Evolutionary conservation across 2,329 filamentous ascomycete species (phyloP).

Genomic region (Thielaviopsis populi): DNA sequence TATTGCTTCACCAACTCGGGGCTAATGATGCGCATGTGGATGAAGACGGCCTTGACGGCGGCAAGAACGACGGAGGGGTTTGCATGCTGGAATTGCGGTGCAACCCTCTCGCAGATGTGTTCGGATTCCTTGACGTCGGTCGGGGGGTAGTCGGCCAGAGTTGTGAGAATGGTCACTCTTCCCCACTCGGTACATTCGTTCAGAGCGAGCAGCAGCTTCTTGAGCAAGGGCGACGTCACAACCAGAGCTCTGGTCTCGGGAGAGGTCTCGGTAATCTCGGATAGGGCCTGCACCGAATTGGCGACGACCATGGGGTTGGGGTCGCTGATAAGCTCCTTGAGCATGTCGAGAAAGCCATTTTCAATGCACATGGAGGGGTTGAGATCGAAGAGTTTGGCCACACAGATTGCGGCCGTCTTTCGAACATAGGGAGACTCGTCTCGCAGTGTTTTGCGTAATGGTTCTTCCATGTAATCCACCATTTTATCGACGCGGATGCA

Average conservation of each 20-base stretch:
- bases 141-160: conserved; percentile 74
- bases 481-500: conserved; percentile 98
- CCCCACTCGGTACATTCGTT: conserved; percentile 99
- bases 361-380: conserved; percentile 87
- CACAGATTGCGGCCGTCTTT: conserved; percentile 94
- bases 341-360: conserved; percentile 83
- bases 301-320: conserved; percentile 98
- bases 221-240: conserved; percentile 68
- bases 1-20: conserved; percentile 70
- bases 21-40: conserved; percentile 80
- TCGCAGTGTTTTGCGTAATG: conserved; percentile 81
- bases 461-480: conserved; percentile 99
- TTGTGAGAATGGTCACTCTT: conserved; percentile 80
- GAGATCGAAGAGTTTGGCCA: conserved; percentile 93
- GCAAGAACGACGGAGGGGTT: conserved; percentile 93
- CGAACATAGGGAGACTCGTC: conserved; percentile 97
- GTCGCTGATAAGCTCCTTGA: conserved; percentile 93
- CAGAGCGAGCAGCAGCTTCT: conserved; percentile 90
- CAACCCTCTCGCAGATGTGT: conserved; percentile 92
- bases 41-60: conserved; percentile 95
- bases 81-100: conserved; percentile 95
- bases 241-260: conserved; percentile 80
- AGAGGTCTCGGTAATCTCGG: conserved; percentile 78
- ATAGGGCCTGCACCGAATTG: conserved; percentile 85
- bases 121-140: conserved; percentile 89